A percentile compares a stretch with the other conserved stretches of the same genome.
phyloP scores from a whole-genome alignment of 2,329 filamentous ascomycete genomes.

The Botrytis hyacinthi region DNA sequence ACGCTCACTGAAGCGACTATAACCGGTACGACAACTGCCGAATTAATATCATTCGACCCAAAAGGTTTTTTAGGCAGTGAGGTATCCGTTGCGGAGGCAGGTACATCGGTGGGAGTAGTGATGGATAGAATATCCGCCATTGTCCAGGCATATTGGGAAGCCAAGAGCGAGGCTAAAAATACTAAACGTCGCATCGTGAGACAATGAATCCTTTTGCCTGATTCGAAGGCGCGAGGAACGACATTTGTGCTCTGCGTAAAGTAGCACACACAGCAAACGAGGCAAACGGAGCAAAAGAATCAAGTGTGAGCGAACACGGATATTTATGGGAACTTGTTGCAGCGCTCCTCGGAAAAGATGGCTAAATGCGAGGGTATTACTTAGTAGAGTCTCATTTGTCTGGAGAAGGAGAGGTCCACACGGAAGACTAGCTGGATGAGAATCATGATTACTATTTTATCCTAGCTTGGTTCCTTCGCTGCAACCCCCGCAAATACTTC shows the following conservation, averaged over 20 bases:
- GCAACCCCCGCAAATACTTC: conserved; percentile 9
- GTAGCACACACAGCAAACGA: not conserved
- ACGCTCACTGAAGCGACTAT: conserved; percentile 19
- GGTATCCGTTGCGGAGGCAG: conserved; percentile 5
- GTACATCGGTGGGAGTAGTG: not conserved
- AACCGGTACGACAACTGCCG: conserved; percentile 14
- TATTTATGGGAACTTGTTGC: conserved; percentile 12
- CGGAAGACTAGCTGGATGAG: not conserved
- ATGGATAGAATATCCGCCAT: conserved; percentile 18
- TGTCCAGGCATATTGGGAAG: conserved; percentile 2
- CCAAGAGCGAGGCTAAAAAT: not conserved
- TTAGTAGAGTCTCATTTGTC: conserved; percentile 5
- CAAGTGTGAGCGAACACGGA: conserved; percentile 3
- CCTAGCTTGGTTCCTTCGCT: conserved; percentile 2
- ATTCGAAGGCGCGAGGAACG: conserved; percentile 12
- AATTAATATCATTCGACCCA: conserved; percentile 8
- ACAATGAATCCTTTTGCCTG: conserved; percentile 8
- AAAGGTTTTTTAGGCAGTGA: not conserved
- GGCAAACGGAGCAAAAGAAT: not conserved
- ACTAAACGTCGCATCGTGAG: conserved; percentile 17
- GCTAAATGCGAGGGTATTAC: conserved; percentile 8
- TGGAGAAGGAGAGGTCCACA: conserved; percentile 13
- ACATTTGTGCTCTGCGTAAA: conserved; percentile 16
- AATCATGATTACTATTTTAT: not conserved
- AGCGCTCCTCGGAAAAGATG: conserved; percentile 8